These are phyloP conservation scores for Neofusicoccum sp. DNA, from an alignment of 2,329 filamentous ascomycete species.

Conservation along the genomic window DNA sequence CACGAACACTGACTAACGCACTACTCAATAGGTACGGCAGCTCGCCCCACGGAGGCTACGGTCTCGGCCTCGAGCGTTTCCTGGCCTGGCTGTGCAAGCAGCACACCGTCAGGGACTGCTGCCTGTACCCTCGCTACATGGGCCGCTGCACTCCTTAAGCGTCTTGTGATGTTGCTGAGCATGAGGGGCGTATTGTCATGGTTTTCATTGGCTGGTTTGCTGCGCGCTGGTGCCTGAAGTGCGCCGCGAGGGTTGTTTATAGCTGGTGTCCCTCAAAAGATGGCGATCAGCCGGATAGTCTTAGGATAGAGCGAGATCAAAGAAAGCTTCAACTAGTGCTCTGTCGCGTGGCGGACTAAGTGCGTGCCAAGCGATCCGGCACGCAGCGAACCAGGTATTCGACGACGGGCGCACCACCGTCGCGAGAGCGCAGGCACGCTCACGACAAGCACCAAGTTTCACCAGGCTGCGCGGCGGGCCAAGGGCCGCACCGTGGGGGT, in stretches of 20 bases:
- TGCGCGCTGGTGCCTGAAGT: not conserved
- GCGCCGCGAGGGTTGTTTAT: not conserved
- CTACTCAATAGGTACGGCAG: constrained; percentile 69
- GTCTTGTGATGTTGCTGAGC: not conserved
- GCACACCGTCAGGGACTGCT: constrained; percentile 66
- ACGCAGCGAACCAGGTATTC: not conserved
- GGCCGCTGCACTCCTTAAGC: constrained; percentile 72
- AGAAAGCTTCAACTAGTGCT: constrained; percentile 15
- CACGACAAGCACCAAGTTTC: not conserved
- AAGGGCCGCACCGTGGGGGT: not conserved
- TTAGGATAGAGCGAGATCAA: constrained; percentile 12
- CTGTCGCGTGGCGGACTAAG: not conserved
- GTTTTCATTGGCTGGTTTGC: not conserved
- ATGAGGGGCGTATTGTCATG: not conserved
- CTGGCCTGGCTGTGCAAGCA: constrained; percentile 66
- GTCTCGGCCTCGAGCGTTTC: constrained; percentile 84
- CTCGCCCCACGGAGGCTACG: constrained; percentile 89
- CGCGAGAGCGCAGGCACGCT: not conserved
- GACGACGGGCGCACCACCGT: not conserved
- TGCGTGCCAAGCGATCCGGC: not conserved
- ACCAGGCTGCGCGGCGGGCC: not conserved
- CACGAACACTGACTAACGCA: not conserved
- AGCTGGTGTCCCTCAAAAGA: not conserved
- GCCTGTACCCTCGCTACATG: constrained; percentile 78
- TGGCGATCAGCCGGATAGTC: not conserved